Conservation (phyloP, 2,329 filamentous ascomycete genomes). For the Pezicula radicicola region DNA sequence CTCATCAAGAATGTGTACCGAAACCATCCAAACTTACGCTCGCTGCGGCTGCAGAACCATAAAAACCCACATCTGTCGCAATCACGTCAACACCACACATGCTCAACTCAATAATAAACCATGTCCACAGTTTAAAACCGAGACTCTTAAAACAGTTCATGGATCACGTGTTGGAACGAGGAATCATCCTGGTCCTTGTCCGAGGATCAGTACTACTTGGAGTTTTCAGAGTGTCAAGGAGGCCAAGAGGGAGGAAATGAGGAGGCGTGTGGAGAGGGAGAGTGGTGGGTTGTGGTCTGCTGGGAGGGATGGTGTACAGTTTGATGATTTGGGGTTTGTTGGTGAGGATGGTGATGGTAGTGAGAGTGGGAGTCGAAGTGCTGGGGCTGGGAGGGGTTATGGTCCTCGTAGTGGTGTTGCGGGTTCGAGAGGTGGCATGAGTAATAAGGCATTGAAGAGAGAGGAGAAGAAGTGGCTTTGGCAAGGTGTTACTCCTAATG, state of each 20-base stretch:
- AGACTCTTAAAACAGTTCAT: not conserved
- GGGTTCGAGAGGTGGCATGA: too few species aligned
- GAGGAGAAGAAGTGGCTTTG: too few species aligned
- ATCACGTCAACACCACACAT: not conserved
- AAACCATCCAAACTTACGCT: not conserved
- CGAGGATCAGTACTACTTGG: not conserved
- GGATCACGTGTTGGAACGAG: not conserved
- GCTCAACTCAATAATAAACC: not conserved
- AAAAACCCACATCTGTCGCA: not conserved
- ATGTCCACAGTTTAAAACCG: not conserved
- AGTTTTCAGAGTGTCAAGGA: not conserved
- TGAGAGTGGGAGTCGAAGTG: too few species aligned
- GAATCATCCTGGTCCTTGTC: constrained; percentile 1
- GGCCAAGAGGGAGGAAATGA: not conserved
- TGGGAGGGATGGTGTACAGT: too few species aligned
- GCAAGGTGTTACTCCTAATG: too few species aligned
- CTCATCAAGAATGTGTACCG: not conserved
- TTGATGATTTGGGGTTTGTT: too few species aligned
- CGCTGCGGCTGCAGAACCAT: not conserved
- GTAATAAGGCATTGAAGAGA: too few species aligned
- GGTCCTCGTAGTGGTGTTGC: too few species aligned
- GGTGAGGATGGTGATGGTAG: too few species aligned
- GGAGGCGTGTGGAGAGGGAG: too few species aligned
- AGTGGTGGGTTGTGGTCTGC: too few species aligned
- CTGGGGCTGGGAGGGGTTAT: too few species aligned